phyloP scores from a whole-genome alignment of 2,329 filamentous ascomycete species.

The Penicillium sclerotiorum region DNA sequence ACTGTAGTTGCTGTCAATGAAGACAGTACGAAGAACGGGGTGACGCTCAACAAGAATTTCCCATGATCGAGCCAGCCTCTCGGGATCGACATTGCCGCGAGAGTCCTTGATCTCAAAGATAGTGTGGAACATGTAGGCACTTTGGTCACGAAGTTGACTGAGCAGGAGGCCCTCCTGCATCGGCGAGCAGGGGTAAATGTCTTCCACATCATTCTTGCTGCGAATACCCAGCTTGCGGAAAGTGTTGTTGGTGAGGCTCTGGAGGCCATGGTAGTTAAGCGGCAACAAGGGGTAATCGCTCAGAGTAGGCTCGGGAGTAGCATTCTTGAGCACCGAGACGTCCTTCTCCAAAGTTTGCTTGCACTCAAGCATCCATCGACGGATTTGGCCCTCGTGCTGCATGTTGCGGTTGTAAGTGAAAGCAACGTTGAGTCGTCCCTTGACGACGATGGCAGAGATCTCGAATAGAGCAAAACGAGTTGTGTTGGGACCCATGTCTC shows the following conservation, averaged over 20 bases:
- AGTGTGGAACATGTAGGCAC: constrained; percentile 40
- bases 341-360: constrained; percentile 38
- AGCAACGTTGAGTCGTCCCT: constrained; percentile 50
- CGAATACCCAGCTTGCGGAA: constrained; percentile 41
- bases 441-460: constrained; percentile 52
- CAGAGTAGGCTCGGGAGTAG: constrained; percentile 38
- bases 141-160: constrained; percentile 39
- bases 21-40: constrained; percentile 36
- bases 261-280: constrained; percentile 44
- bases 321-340: constrained; percentile 26
- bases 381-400: constrained; percentile 46
- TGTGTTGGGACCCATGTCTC: constrained; percentile 49
- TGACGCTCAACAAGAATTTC: constrained; percentile 36
- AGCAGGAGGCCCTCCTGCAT: constrained; percentile 43
- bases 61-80: constrained; percentile 37
- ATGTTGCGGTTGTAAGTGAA: constrained; percentile 55
- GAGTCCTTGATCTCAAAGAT: constrained; percentile 36
- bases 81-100: constrained; percentile 27
- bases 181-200: constrained; percentile 41
- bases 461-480: constrained; percentile 55
- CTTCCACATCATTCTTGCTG: constrained; percentile 32
- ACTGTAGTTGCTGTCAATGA: constrained; percentile 38
- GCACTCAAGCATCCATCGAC: constrained; percentile 47
- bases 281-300: constrained; percentile 50
- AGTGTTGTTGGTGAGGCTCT: constrained; percentile 36